These are phyloP conservation scores for Poa annua DNA, from an alignment of 176 grass and related monocot species.

Conservation along the genomic window DNA sequence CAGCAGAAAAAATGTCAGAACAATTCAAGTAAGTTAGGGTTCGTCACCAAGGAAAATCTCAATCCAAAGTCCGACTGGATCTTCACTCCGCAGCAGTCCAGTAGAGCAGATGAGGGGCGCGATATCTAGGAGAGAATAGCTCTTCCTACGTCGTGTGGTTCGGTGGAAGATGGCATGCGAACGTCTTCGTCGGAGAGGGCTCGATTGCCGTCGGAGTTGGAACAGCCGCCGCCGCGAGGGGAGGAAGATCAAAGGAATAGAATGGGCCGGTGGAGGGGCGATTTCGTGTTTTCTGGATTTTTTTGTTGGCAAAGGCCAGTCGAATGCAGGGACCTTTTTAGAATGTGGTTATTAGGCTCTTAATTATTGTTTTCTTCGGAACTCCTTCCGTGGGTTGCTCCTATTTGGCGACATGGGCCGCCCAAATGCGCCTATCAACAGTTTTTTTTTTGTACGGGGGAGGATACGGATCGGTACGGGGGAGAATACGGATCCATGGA, in stretches of 20 bases:
- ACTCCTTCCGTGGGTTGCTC: no score
- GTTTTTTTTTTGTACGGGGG: no score
- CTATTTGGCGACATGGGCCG: no score
- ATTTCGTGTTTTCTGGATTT: neutral
- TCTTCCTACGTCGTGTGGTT: neutral
- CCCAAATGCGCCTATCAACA: no score
- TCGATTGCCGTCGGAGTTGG: neutral
- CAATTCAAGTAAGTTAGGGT: neutral
- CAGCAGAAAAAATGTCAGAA: neutral
- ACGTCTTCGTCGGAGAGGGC: neutral
- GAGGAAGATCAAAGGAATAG: constrained; percentile 5
- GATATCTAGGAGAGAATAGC: neutral
- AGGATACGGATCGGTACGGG: no score
- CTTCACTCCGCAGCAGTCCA: neutral
- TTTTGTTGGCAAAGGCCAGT: neutral
- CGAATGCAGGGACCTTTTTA: neutral
- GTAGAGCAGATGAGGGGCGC: neutral
- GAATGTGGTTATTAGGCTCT: neutral
- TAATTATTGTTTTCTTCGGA: no score
- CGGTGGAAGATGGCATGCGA: neutral
- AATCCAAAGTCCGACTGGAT: neutral
- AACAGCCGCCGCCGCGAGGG: constrained; percentile 5
- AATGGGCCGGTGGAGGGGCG: constrained; percentile 1
- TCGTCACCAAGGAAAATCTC: constrained; percentile 22
- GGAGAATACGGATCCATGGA: no score